A percentile compares a stretch with the other conserved stretches of the same genome.
These are phyloP conservation scores for Globisporangium apiculatum DNA, from an alignment of 352 stramenopile genomes.

Conservation along the genomic window DNA sequence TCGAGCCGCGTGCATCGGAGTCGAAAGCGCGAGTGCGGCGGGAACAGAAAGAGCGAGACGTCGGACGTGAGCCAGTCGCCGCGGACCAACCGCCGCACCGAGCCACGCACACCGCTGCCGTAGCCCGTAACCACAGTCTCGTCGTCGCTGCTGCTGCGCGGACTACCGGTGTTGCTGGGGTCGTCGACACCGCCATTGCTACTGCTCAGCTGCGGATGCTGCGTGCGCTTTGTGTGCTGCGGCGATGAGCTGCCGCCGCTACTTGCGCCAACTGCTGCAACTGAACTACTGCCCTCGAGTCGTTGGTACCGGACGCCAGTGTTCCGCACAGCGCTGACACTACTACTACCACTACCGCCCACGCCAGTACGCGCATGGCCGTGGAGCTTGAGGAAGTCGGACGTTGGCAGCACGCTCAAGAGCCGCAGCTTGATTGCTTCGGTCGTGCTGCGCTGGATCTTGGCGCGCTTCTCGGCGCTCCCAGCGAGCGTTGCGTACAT, in stretches of 20 bases:
- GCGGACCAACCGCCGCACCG: constrained; percentile 45
- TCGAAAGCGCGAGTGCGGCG: constrained; percentile 57
- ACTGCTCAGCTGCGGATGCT: not conserved
- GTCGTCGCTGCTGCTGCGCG: not conserved
- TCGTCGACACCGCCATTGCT: not conserved
- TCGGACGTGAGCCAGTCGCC: constrained; percentile 73
- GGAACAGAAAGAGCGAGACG: constrained; percentile 74
- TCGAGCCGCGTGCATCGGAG: constrained; percentile 62
- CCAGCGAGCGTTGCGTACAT: constrained; percentile 73
- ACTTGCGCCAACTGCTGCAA: not conserved
- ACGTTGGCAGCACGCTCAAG: constrained; percentile 52
- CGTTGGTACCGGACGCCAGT: constrained; percentile 9
- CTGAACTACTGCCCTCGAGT: constrained; percentile 4
- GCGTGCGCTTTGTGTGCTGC: constrained; percentile 3
- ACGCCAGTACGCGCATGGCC: constrained; percentile 21
- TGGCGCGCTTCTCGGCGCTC: constrained; percentile 45
- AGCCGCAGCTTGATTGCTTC: constrained; percentile 58
- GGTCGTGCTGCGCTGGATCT: constrained; percentile 43
- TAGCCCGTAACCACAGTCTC: constrained; percentile 1
- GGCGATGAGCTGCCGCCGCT: not conserved
- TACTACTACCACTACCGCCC: not conserved
- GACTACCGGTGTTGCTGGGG: not conserved
- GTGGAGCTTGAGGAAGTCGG: constrained; percentile 63
- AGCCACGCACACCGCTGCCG: not conserved
- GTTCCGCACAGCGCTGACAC: not conserved